phyloP scores from a whole-genome alignment of 2,329 filamentous ascomycete species.

The Aspergillus neoniger region DNA sequence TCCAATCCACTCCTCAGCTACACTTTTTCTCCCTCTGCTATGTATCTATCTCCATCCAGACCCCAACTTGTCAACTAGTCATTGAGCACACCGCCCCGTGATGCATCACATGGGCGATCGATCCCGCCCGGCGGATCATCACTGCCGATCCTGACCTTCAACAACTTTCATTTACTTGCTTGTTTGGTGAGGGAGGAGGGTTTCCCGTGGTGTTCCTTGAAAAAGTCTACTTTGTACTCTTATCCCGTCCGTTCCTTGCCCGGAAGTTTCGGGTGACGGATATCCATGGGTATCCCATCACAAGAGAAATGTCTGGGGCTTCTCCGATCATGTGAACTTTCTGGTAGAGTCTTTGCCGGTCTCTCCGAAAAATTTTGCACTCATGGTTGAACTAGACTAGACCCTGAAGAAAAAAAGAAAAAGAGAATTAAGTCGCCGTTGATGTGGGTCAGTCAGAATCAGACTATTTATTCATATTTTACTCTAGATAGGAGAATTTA shows the following conservation, averaged over 20 bases:
- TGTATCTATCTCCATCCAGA: too few species aligned
- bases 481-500: not conserved
- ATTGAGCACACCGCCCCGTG: constrained; percentile 8
- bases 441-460: not conserved
- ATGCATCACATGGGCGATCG: constrained; percentile 10
- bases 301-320: too few species aligned
- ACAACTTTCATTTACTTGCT: not conserved
- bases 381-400: not conserved
- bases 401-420: not conserved
- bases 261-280: not conserved
- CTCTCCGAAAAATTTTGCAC: not conserved
- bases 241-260: not conserved
- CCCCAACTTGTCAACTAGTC: not conserved
- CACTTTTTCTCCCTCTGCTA: too few species aligned
- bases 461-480: too few species aligned
- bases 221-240: not conserved
- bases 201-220: too few species aligned
- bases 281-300: not conserved
- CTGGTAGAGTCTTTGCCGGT: not conserved
- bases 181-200: not conserved
- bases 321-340: not conserved
- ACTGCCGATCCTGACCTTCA: constrained; percentile 3
- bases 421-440: not conserved
- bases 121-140: constrained; percentile 5
- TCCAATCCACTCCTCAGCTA: not conserved